Base-by-base conservation (phyloP, 306 rosid genomes). In the Castanea mollissima region DNA sequence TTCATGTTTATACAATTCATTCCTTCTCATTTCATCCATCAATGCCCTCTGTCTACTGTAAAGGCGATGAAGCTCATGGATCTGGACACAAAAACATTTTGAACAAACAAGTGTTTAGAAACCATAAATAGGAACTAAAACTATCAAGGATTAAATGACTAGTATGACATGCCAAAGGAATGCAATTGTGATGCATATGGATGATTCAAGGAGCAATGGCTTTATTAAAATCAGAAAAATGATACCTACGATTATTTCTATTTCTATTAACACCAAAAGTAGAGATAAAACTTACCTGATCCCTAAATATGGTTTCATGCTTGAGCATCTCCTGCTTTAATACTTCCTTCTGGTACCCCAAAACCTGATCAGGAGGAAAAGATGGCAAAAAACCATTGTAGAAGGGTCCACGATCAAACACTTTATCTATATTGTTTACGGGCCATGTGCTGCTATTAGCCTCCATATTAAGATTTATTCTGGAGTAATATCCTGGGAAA, bases 11-110 rank as follows among this genome's bases (percentile, higher is more conserved):
- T 51, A 62, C 1, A 83, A 84, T 80, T 89, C 89, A 78, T 72
- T 87, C 83, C 79, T 80, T 71, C 78, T 85, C 27, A 89, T 23
- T 83, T 85, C 96, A 73, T 80, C 83, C 93, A 90, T 93, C 67
- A 93, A 74, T 74, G 90, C 91, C 84, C 77, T 93, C 81, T 95
- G 98, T 84, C 86, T 89, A 77, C 75, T 54, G 80, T 95, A 95
- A 75, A 95, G 86, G 32, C 88, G 93, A 84, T 95, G 99, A 62
- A 95, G 97, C 80, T 90, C 98, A 59, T 76, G 86, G 86, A 92
- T 79, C 99, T 95, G 92, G 83, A 85, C 52, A 71, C 67, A 73
- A 1, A 57, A 19, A 70, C 27, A 68, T 21, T 76, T 76, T 52
- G 79, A 69, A 71, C 64, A 55, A 0, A 7, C 31, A 41, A 25